Evolutionary conservation across 257 asterid genomes (phyloP).

Genomic region (Solanum gandarillasii): DNA sequence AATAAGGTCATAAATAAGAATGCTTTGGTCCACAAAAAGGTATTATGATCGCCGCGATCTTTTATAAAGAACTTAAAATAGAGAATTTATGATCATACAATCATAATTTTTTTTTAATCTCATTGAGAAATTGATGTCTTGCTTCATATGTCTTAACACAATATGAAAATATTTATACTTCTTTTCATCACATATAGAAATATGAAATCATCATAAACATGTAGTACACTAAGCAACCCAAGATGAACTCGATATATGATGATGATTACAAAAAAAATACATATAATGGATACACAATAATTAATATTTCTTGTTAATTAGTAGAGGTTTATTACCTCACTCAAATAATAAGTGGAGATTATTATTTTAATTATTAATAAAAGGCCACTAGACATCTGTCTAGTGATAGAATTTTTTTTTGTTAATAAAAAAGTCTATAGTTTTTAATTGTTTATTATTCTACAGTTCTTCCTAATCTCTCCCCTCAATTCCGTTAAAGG

Average conservation of each 20-base stretch:
- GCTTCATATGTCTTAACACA: no score
- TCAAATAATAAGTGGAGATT: neutral
- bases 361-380: neutral
- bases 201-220: neutral
- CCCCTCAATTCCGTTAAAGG: conserved; percentile 67
- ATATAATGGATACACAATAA: neutral
- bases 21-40: neutral
- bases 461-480: conserved; percentile 64
- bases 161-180: no score
- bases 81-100: neutral
- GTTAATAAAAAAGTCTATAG: neutral
- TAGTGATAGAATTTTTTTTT: neutral
- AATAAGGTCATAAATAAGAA: neutral
- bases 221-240: neutral
- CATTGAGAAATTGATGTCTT: neutral
- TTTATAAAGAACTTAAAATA: no score
- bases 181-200: neutral
- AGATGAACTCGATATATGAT: neutral
- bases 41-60: no score
- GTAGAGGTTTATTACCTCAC: neutral
- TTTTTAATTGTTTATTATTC: conserved; percentile 32
- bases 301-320: neutral
- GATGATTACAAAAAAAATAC: neutral
- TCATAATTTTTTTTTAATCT: no score
- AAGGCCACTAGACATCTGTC: neutral